phyloP scores from a whole-genome alignment of 805 yeast species.

The Vanderwaltozyma yarrowii region DNA sequence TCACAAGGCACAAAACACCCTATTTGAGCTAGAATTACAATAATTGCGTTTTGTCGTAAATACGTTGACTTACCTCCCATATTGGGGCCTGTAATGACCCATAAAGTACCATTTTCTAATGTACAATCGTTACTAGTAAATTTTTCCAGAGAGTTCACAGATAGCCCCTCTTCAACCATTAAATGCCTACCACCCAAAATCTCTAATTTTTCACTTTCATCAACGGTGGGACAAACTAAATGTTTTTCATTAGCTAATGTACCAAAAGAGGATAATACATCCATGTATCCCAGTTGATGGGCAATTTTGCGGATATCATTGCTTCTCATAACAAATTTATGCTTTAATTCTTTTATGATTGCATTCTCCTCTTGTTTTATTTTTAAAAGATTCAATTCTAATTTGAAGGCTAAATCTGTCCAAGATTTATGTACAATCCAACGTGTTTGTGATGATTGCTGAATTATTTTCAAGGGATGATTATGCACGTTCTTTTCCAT shows the following conservation, averaged over 20 bases:
- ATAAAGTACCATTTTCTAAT: conserved; percentile 24
- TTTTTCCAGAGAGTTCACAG: conserved; percentile 31
- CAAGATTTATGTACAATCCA: conserved; percentile 42
- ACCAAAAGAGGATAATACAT: conserved; percentile 66
- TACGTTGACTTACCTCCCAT: conserved; percentile 82
- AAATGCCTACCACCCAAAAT: conserved; percentile 68
- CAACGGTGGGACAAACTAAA: conserved; percentile 56
- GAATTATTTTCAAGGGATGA: conserved; percentile 23
- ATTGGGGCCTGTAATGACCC: conserved; percentile 82
- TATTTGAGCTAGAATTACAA: conserved; percentile 60
- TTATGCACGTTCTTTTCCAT: conserved; percentile 3
- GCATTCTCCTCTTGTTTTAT: conserved; percentile 47
- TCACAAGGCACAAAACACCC: conserved; percentile 68
- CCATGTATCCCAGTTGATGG: conserved; percentile 51
- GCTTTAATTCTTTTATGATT: conserved; percentile 41
- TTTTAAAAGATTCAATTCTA: conserved; percentile 36
- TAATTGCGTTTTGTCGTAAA: conserved; percentile 60
- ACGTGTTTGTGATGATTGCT: conserved; percentile 34
- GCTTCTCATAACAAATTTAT: conserved; percentile 35
- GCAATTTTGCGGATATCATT: conserved; percentile 41
- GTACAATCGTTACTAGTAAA: conserved; percentile 28
- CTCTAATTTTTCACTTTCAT: conserved; percentile 36
- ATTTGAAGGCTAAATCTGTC: conserved; percentile 39
- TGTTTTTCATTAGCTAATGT: conserved; percentile 55
- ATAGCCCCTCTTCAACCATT: conserved; percentile 72